Evolutionary conservation across 768 basidiomycete genomes (phyloP).

Genomic region (Tubosaeta brunneosetosa): DNA sequence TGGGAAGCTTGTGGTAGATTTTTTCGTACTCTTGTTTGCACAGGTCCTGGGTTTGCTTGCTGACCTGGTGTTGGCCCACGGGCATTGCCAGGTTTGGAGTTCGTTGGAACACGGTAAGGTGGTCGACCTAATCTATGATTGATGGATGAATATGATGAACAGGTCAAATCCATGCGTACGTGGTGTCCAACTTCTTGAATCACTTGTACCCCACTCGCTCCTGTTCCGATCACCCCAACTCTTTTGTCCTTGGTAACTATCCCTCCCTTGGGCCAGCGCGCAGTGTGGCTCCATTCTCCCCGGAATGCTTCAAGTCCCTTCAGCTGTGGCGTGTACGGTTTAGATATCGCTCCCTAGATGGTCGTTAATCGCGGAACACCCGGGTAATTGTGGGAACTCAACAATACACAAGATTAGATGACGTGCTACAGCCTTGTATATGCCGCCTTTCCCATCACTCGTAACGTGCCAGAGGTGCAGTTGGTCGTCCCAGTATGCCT

Average conservation of each 20-base stretch:
- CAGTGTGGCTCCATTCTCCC: slow-evolving; percentile 6
- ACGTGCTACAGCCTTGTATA: slow-evolving; percentile 8
- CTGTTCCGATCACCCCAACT: slow-evolving; percentile 16
- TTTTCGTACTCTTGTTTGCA: slow-evolving; percentile 12
- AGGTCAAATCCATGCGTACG: background rate
- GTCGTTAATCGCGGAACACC: background rate
- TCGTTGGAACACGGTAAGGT: slow-evolving; percentile 13
- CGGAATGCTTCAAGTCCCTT: slow-evolving; percentile 9
- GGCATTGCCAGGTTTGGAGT: slow-evolving; percentile 12
- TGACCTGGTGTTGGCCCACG: slow-evolving; percentile 10
- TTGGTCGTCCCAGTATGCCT: slow-evolving; percentile 10
- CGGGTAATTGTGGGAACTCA: background rate
- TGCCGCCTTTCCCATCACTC: slow-evolving; percentile 5
- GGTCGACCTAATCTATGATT: slow-evolving; percentile 1
- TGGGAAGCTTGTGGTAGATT: background rate
- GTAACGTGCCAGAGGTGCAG: background rate
- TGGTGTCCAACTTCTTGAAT: slow-evolving; percentile 12
- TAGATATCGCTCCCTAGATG: slow-evolving; percentile 6
- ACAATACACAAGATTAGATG: slow-evolving; percentile 14
- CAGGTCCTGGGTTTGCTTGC: slow-evolving; percentile 8
- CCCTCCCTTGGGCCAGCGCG: slow-evolving; percentile 1
- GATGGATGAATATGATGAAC: background rate
- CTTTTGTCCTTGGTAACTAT: slow-evolving; percentile 10
- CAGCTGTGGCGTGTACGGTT: slow-evolving; percentile 8
- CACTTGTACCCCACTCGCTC: slow-evolving; percentile 13